Evolutionary conservation across 1,284 basidiomycete genomes (phyloP).

Genomic region (Trichosporon faecale): DNA sequence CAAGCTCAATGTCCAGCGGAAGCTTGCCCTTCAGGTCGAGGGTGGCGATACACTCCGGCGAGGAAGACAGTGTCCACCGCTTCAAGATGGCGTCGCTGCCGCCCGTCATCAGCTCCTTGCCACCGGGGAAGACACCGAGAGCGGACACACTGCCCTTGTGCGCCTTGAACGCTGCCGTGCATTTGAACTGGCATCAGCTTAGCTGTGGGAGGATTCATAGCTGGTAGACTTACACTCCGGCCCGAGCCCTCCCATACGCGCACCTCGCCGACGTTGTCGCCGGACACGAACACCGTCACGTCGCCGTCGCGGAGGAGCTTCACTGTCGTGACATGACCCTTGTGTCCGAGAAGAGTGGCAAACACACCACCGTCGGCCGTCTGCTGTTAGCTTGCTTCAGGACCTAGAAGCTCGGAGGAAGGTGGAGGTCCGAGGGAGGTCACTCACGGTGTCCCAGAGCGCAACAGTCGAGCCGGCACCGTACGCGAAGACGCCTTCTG

Average conservation of each 20-base stretch:
- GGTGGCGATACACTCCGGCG: slow-evolving; percentile 54
- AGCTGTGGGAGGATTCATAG: too few relatives aligned
- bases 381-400: background rate
- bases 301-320: slow-evolving; percentile 56
- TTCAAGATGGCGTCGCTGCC: slow-evolving; percentile 74
- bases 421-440: background rate
- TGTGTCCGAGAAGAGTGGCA: slow-evolving; percentile 70
- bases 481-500: slow-evolving; percentile 65
- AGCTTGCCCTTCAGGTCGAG: slow-evolving; percentile 68
- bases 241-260: slow-evolving; percentile 44
- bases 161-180: slow-evolving; percentile 56
- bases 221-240: slow-evolving; percentile 21
- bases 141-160: slow-evolving; percentile 67
- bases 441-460: slow-evolving; percentile 68
- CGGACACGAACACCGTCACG: slow-evolving; percentile 58
- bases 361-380: slow-evolving; percentile 56
- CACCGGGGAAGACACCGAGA: slow-evolving; percentile 54
- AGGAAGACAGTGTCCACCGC: slow-evolving; percentile 59
- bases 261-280: slow-evolving; percentile 66
- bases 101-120: slow-evolving; percentile 62
- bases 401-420: background rate
- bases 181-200: slow-evolving; percentile 58
- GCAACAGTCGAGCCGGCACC: slow-evolving; percentile 73
- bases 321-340: slow-evolving; percentile 70
- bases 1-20: slow-evolving; percentile 67